These are phyloP conservation scores for Phytopythium vexans DNA, from an alignment of 352 stramenopile genomes.

Conservation along the genomic window DNA sequence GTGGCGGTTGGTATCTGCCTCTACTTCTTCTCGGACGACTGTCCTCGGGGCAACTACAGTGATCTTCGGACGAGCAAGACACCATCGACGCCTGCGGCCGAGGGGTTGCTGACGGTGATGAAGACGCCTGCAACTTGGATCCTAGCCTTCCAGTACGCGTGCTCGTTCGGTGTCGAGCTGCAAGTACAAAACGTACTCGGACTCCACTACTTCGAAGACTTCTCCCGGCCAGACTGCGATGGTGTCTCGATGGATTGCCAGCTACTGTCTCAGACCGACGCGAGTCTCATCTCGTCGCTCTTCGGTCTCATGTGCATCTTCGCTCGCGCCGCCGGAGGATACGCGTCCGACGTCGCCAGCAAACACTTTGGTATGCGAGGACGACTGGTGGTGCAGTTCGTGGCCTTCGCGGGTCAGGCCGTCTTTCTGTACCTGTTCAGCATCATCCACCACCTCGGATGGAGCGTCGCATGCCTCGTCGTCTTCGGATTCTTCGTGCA, in stretches of 20 bases:
- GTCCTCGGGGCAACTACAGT: conserved; percentile 89
- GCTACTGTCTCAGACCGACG: conserved; percentile 18
- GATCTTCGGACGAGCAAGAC: conserved; percentile 51
- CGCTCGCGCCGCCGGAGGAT: conserved; percentile 83
- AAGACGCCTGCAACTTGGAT: conserved; percentile 85
- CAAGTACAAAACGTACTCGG: conserved; percentile 94
- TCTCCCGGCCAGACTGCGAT: conserved; percentile 55
- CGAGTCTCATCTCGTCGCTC: conserved; percentile 86
- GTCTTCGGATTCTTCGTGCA: conserved; percentile 89
- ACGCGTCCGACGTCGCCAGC: conserved; percentile 78
- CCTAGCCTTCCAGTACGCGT: no score
- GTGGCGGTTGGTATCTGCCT: conserved; percentile 66
- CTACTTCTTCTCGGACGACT: conserved; percentile 88
- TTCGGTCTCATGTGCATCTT: conserved; percentile 95
- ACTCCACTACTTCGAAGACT: conserved; percentile 89
- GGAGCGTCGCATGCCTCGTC: conserved; percentile 43
- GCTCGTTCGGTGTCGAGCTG: conserved; percentile 93
- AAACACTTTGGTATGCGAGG: conserved; percentile 81
- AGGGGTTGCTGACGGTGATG: conserved; percentile 35
- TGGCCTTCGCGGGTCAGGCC: conserved; percentile 72
- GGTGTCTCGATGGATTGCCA: conserved; percentile 9
- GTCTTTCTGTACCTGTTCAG: conserved; percentile 85
- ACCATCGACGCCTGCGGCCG: no score
- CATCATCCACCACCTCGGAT: no score
- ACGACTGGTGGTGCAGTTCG: conserved; percentile 73